Evolutionary conservation across 192 early-diverging fungal genomes (phyloP).

Genomic region (Piromyces sp.): DNA sequence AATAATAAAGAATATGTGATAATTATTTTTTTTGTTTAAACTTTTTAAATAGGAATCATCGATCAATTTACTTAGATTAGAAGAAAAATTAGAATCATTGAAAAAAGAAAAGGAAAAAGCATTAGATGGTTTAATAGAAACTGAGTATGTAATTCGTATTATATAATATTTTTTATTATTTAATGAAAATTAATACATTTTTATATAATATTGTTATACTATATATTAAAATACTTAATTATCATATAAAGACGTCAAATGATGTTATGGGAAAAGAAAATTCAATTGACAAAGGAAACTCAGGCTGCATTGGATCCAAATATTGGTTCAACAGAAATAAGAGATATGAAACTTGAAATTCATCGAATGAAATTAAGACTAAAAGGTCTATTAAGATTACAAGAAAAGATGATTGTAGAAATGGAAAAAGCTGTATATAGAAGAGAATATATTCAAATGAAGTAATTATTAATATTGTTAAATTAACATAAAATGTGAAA

Average conservation of each 20-base stretch:
- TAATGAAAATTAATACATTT: too few relatives aligned
- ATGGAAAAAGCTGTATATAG: conserved; percentile 45
- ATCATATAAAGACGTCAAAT: conserved; percentile 47
- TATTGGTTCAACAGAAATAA: conserved; percentile 37
- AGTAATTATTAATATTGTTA: conserved; percentile 4
- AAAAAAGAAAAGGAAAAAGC: conserved; percentile 29
- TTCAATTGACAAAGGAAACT: conserved; percentile 47
- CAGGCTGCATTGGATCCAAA: conserved; percentile 43
- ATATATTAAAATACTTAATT: too few relatives aligned
- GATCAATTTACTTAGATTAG: conserved; percentile 27
- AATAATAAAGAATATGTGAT: too few relatives aligned
- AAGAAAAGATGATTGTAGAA: conserved; percentile 43
- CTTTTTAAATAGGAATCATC: conserved; percentile 33
- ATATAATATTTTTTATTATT: background rate
- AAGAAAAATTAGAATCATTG: conserved; percentile 23
- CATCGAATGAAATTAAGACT: conserved; percentile 45
- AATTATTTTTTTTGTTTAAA: too few relatives aligned
- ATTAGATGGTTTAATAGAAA: conserved; percentile 30
- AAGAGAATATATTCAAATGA: conserved; percentile 28
- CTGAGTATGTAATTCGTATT: conserved; percentile 21
- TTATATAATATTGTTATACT: too few relatives aligned
- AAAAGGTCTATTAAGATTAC: conserved; percentile 34
- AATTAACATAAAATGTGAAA: background rate
- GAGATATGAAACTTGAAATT: conserved; percentile 39
- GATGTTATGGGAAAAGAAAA: conserved; percentile 52